Conservation (phyloP, 768 basidiomycete species). For the Russula dissimulans region DNA sequence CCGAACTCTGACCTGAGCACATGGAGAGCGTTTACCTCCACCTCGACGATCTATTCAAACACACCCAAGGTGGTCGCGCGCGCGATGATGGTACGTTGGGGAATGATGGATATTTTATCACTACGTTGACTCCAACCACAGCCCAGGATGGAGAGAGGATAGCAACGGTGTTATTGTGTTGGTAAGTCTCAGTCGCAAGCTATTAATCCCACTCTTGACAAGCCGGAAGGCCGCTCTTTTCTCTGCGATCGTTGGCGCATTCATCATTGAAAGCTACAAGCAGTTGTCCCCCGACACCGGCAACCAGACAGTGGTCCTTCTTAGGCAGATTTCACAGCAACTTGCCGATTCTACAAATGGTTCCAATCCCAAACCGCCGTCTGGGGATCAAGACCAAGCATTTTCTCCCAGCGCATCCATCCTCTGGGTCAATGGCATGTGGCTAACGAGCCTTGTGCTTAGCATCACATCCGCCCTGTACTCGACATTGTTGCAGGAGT, state of each 20-base stretch:
- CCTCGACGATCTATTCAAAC: background rate
- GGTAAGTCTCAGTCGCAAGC: background rate
- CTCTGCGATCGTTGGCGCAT: background rate
- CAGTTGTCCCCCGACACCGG: background rate
- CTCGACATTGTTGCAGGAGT: constrained; percentile 10
- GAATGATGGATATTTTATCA: background rate
- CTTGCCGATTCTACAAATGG: background rate
- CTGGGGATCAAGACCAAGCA: background rate
- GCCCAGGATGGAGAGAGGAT: background rate
- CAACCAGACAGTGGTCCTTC: background rate
- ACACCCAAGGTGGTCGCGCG: background rate
- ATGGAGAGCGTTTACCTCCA: too few relatives aligned
- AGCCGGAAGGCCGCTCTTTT: background rate
- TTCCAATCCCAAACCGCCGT: background rate
- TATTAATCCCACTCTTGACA: background rate
- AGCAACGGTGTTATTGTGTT: background rate
- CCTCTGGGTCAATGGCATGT: constrained; percentile 10
- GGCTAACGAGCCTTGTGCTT: constrained; percentile 12
- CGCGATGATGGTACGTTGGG: background rate
- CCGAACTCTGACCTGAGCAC: too few relatives aligned
- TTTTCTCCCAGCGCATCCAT: background rate
- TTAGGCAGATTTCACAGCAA: background rate
- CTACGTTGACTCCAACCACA: background rate
- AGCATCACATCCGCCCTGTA: constrained; percentile 10
- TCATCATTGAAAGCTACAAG: background rate